These are phyloP conservation scores for Prunus padus DNA, from an alignment of 306 rosid genomes.

Conservation along the genomic window DNA sequence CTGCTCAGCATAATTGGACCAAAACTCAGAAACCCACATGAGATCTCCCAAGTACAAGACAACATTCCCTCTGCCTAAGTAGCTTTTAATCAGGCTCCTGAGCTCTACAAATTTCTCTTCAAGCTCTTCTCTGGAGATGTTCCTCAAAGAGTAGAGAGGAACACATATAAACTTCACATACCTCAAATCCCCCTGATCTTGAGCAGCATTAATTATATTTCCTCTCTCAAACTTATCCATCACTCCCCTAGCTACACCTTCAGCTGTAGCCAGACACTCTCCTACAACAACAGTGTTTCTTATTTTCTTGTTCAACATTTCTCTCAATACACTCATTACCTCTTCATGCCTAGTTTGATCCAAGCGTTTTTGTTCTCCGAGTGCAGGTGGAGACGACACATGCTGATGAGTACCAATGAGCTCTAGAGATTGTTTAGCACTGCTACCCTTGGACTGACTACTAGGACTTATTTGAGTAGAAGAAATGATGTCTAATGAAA, in stretches of 20 bases:
- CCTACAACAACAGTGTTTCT: slow-evolving; percentile 66
- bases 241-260: slow-evolving; percentile 44
- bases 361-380: slow-evolving; percentile 25
- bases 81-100: slow-evolving; percentile 58
- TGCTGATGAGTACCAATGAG: not conserved
- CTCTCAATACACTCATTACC: slow-evolving; percentile 54
- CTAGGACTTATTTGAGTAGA: slow-evolving; percentile 12
- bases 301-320: slow-evolving; percentile 47
- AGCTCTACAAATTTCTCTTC: slow-evolving; percentile 67
- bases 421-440: slow-evolving; percentile 30
- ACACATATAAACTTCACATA: slow-evolving; percentile 58
- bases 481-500: slow-evolving; percentile 49
- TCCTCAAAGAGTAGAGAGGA: slow-evolving; percentile 60
- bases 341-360: slow-evolving; percentile 40
- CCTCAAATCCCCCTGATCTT: slow-evolving; percentile 42
- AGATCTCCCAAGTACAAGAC: slow-evolving; percentile 79
- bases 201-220: not conserved
- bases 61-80: slow-evolving; percentile 60
- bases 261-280: slow-evolving; percentile 41
- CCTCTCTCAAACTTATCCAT: slow-evolving; percentile 69
- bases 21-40: slow-evolving; percentile 70
- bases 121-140: slow-evolving; percentile 54
- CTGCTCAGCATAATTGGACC: slow-evolving; percentile 54
- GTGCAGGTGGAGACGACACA: slow-evolving; percentile 23
- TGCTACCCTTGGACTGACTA: slow-evolving; percentile 37